Evolutionary conservation across 345 rosid genomes (phyloP).

Genomic region (Gossypium sturtianum): DNA sequence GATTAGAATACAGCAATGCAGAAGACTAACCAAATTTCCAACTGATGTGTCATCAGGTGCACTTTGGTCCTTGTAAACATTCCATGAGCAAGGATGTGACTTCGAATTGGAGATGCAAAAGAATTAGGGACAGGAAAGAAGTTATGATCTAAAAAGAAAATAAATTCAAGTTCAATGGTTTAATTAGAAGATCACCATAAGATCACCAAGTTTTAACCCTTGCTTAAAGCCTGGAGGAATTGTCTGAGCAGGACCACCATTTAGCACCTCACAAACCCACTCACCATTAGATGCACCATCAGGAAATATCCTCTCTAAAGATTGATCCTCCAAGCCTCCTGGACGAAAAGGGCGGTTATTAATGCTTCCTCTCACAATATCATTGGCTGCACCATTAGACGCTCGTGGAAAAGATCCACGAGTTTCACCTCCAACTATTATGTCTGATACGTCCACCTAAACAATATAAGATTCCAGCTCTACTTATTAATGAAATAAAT

Average conservation of each 20-base stretch:
- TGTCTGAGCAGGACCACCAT: slow-evolving; percentile 64
- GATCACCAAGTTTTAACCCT: slow-evolving; percentile 76
- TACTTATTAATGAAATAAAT: slow-evolving; percentile 8
- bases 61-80: slow-evolving; percentile 56
- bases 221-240: slow-evolving; percentile 79
- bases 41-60: slow-evolving; percentile 29
- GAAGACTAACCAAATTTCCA: slow-evolving; percentile 59
- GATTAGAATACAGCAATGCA: slow-evolving; percentile 8
- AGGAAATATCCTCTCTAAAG: slow-evolving; percentile 58
- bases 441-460: slow-evolving; percentile 85
- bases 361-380: slow-evolving; percentile 82
- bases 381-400: slow-evolving; percentile 63
- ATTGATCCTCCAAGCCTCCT: slow-evolving; percentile 78
- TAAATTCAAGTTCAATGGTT: slow-evolving; percentile 2
- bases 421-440: slow-evolving; percentile 58
- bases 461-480: slow-evolving; percentile 33
- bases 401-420: slow-evolving; percentile 55
- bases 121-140: slow-evolving; percentile 6
- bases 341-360: slow-evolving; percentile 91
- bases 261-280: slow-evolving; percentile 71
- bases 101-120: slow-evolving; percentile 25
- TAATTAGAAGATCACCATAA: slow-evolving; percentile 44
- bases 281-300: slow-evolving; percentile 70
- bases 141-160: background rate
- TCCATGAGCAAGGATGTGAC: slow-evolving; percentile 72